These are phyloP conservation scores for Trametes sp. DNA, from an alignment of 1,284 basidiomycete species.

Conservation along the genomic window DNA sequence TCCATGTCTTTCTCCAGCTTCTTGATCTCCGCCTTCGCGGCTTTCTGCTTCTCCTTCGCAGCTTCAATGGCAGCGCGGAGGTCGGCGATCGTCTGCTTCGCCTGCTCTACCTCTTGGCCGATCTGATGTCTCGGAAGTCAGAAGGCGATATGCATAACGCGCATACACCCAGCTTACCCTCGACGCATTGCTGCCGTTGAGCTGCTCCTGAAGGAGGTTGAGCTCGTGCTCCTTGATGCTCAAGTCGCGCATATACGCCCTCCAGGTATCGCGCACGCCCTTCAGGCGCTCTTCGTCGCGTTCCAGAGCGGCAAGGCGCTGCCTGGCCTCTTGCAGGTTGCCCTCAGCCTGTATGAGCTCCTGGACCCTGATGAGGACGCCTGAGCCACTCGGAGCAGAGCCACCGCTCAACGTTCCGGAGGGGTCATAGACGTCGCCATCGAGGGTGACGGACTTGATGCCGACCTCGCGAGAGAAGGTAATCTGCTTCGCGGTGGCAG, in stretches of 20 bases:
- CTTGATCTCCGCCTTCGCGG: constrained; percentile 80
- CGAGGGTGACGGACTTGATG: constrained; percentile 89
- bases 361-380: constrained; percentile 87
- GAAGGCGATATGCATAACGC: constrained; percentile 1
- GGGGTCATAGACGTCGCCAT: constrained; percentile 97
- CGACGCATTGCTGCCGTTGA: constrained; percentile 89
- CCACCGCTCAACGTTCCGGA: constrained; percentile 95
- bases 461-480: constrained; percentile 81
- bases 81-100: constrained; percentile 72
- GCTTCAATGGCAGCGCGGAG: constrained; percentile 71
- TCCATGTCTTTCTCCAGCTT: constrained; percentile 96
- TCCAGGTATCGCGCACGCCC: constrained; percentile 75
- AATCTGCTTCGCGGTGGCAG: constrained; percentile 87
- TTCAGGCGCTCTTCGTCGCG: constrained; percentile 62
- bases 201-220: constrained; percentile 83
- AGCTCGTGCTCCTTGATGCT: constrained; percentile 94
- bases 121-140: constrained; percentile 57
- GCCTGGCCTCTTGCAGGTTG: constrained; percentile 62
- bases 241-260: constrained; percentile 70
- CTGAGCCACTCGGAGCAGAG: constrained; percentile 80
- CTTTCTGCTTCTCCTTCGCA: constrained; percentile 81
- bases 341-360: constrained; percentile 72
- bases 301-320: constrained; percentile 63
- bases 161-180: constrained; percentile 60
- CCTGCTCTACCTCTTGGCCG: constrained; percentile 79